phyloP scores from a whole-genome alignment of 352 stramenopile genomes.

The Elongisporangium senticosum region DNA sequence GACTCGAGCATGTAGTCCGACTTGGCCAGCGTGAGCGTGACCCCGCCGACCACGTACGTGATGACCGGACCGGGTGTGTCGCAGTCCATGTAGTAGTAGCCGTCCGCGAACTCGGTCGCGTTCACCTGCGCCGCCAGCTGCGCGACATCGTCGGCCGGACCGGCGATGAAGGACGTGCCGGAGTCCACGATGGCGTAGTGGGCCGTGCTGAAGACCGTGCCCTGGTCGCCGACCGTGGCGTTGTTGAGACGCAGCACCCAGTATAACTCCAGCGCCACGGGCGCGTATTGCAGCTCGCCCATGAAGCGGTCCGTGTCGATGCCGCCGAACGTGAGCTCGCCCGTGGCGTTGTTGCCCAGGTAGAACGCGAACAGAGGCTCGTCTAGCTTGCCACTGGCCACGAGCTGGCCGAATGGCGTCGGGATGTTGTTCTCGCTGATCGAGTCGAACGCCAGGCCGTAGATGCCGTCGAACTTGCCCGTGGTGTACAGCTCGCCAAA shows the following conservation, averaged over 20 bases:
- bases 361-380: slow-evolving; percentile 93
- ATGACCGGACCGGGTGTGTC: slow-evolving; percentile 78
- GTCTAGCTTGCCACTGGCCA: slow-evolving; percentile 76
- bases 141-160: slow-evolving; percentile 69
- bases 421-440: slow-evolving; percentile 79
- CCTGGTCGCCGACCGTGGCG: slow-evolving; percentile 19
- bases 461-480: slow-evolving; percentile 94
- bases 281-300: slow-evolving; percentile 91
- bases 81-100: slow-evolving; percentile 93
- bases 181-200: slow-evolving; percentile 88
- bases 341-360: slow-evolving; percentile 82
- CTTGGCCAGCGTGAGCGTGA: slow-evolving; percentile 81
- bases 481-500: slow-evolving; percentile 88
- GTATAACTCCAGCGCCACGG: slow-evolving; percentile 60
- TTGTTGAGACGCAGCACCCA: slow-evolving; percentile 70
- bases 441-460: slow-evolving; percentile 90
- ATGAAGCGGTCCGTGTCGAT: slow-evolving; percentile 88
- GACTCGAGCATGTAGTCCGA: slow-evolving; percentile 90
- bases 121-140: slow-evolving; percentile 66
- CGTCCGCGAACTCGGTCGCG: slow-evolving; percentile 85
- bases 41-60: slow-evolving; percentile 83
- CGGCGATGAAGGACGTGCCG: slow-evolving; percentile 88
- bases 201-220: slow-evolving; percentile 28
- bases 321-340: slow-evolving; percentile 47
- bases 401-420: slow-evolving; percentile 89